Conservation (phyloP, 1,139 yeast species). For the Kurtzmaniella quercitrusa region DNA sequence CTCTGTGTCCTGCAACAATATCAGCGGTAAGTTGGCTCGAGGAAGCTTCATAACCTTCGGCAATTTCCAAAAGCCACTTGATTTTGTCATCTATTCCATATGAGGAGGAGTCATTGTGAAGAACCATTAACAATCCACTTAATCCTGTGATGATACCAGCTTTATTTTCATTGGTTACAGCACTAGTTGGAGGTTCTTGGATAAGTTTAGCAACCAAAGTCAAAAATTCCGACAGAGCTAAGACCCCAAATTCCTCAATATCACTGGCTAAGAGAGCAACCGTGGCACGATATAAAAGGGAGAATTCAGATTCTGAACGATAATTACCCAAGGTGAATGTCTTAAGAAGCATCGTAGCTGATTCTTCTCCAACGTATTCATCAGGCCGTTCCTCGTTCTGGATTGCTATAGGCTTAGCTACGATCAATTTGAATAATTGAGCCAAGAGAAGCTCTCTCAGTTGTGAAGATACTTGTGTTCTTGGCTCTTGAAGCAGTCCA, state of each 20-base stretch:
- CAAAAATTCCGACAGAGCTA: slow-evolving; percentile 38
- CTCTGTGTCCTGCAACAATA: slow-evolving; percentile 39
- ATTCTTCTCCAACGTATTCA: slow-evolving; percentile 33
- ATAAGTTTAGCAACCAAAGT: slow-evolving; percentile 28
- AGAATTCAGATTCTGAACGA: slow-evolving; percentile 41
- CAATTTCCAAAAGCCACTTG: slow-evolving; percentile 39
- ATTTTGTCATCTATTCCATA: slow-evolving; percentile 47
- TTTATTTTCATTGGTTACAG: slow-evolving; percentile 36
- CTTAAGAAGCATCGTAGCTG: slow-evolving; percentile 30
- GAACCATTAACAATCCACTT: slow-evolving; percentile 37
- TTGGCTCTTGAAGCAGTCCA: slow-evolving; percentile 31
- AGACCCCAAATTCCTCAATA: slow-evolving; percentile 49
- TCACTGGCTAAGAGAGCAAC: slow-evolving; percentile 44
- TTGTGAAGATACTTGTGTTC: slow-evolving; percentile 43
- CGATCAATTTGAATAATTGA: slow-evolving; percentile 46
- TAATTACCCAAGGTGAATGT: slow-evolving; percentile 30
- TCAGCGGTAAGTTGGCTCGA: slow-evolving; percentile 30
- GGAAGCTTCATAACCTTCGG: slow-evolving; percentile 41
- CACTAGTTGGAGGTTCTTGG: slow-evolving; percentile 26
- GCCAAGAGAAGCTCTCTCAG: slow-evolving; percentile 51
- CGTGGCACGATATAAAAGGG: slow-evolving; percentile 38
- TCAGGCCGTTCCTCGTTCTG: slow-evolving; percentile 31
- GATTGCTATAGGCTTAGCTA: slow-evolving; percentile 37
- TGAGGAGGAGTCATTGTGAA: slow-evolving; percentile 47
- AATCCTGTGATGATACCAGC: slow-evolving; percentile 42